Evolutionary conservation across 208 protist species (phyloP).

Genomic region (Crithidia brevicula): DNA sequence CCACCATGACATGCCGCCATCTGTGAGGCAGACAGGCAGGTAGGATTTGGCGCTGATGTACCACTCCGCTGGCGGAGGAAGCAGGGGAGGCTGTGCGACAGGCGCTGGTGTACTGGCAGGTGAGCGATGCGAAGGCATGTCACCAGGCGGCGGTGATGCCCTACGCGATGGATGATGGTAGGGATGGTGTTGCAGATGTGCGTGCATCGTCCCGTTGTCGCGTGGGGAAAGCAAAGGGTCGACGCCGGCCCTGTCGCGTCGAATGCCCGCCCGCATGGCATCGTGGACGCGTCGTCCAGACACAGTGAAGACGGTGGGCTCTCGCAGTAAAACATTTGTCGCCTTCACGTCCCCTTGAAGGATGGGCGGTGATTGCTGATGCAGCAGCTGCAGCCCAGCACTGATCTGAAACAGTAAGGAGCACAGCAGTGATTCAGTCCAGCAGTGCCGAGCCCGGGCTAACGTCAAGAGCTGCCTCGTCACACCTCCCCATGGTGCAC

Average conservation of each 20-base stretch:
- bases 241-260: not conserved
- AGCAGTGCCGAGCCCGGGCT: slow-evolving; percentile 10
- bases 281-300: slow-evolving; percentile 16
- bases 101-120: not conserved
- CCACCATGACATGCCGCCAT: slow-evolving; percentile 48
- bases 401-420: slow-evolving; percentile 32
- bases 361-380: slow-evolving; percentile 36
- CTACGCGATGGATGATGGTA: not conserved
- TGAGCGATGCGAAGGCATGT: not conserved
- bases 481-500: not conserved
- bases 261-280: too few relatives aligned
- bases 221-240: not conserved
- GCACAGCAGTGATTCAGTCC: slow-evolving; percentile 36
- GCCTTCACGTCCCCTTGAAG: slow-evolving; percentile 28
- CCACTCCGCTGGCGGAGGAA: slow-evolving; percentile 7
- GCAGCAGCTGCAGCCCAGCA: slow-evolving; percentile 34
- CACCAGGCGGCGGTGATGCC: not conserved
- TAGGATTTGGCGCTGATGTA: slow-evolving; percentile 23
- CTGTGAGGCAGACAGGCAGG: slow-evolving; percentile 31
- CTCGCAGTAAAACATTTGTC: slow-evolving; percentile 26
- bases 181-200: not conserved
- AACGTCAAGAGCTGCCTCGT: not conserved
- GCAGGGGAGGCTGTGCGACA: not conserved
- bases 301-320: slow-evolving; percentile 23
- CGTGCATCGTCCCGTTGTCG: not conserved